Conservation (phyloP, 129 eudicot species). For the Helianthus tuberosus region DNA sequence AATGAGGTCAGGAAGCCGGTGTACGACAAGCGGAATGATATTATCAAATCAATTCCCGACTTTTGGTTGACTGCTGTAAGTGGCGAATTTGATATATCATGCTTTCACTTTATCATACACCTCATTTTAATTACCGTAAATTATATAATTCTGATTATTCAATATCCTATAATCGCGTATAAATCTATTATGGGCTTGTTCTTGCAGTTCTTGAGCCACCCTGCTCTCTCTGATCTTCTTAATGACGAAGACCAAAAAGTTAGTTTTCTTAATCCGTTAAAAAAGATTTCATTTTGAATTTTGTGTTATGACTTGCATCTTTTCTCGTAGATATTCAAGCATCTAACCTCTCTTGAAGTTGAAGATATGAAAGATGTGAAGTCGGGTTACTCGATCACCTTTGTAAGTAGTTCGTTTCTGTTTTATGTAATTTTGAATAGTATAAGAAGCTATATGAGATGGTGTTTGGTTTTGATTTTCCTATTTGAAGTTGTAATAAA, state of each 20-base stretch:
- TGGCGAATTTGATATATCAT: conserved; percentile 5
- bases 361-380: conserved; percentile 91
- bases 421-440: background rate
- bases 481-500: background rate
- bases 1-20: conserved; percentile 79
- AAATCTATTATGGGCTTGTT: conserved; percentile 6
- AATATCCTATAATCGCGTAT: background rate
- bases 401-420: conserved; percentile 53
- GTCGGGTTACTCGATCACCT: conserved; percentile 79
- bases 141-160: background rate
- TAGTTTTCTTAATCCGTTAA: conserved; percentile 18
- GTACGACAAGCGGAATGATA: conserved; percentile 73
- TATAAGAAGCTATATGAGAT: background rate
- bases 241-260: conserved; percentile 91
- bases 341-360: conserved; percentile 74
- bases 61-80: conserved; percentile 95
- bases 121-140: background rate
- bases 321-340: conserved; percentile 72
- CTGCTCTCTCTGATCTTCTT: conserved; percentile 70
- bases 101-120: background rate
- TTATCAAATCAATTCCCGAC: conserved; percentile 77
- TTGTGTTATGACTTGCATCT: background rate
- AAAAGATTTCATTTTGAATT: background rate
- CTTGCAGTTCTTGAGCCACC: conserved; percentile 89
- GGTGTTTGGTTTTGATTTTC: background rate